A percentile compares a stretch with the other conserved stretches of the same genome.
These are phyloP conservation scores for Amauroascus verrucosus DNA, from an alignment of 2,329 filamentous ascomycete genomes.

Conservation along the genomic window DNA sequence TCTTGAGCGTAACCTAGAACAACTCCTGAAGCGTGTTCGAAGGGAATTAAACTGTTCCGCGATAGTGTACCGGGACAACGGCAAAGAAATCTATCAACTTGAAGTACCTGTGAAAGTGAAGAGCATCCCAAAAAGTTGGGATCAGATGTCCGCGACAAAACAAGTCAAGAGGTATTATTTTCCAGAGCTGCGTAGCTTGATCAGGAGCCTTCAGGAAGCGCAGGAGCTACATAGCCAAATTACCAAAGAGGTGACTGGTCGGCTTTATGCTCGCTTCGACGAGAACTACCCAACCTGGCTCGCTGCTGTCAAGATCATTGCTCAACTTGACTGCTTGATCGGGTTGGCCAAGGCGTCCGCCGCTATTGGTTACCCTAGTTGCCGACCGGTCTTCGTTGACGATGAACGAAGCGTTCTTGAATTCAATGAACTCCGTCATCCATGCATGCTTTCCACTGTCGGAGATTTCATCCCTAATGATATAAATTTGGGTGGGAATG, in stretches of 20 bases:
- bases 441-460: constrained; percentile 82
- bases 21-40: constrained; percentile 60
- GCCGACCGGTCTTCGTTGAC: constrained; percentile 78
- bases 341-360: constrained; percentile 82
- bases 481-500: constrained; percentile 69
- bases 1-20: constrained; percentile 62
- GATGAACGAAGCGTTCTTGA: constrained; percentile 78
- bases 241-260: constrained; percentile 69
- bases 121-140: constrained; percentile 72
- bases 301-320: constrained; percentile 75
- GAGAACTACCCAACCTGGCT: constrained; percentile 78
- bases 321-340: constrained; percentile 89
- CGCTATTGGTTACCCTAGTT: constrained; percentile 74
- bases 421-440: constrained; percentile 84
- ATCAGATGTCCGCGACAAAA: constrained; percentile 90
- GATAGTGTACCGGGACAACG: constrained; percentile 70
- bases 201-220: constrained; percentile 81
- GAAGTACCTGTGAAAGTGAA: constrained; percentile 80
- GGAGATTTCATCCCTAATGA: constrained; percentile 96
- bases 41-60: constrained; percentile 62
- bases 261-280: constrained; percentile 83
- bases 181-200: constrained; percentile 65
- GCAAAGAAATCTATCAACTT: constrained; percentile 94
- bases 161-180: constrained; percentile 93
- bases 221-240: constrained; percentile 91